Conservation (phyloP, 768 basidiomycete species). For the Panellus pusillus region DNA sequence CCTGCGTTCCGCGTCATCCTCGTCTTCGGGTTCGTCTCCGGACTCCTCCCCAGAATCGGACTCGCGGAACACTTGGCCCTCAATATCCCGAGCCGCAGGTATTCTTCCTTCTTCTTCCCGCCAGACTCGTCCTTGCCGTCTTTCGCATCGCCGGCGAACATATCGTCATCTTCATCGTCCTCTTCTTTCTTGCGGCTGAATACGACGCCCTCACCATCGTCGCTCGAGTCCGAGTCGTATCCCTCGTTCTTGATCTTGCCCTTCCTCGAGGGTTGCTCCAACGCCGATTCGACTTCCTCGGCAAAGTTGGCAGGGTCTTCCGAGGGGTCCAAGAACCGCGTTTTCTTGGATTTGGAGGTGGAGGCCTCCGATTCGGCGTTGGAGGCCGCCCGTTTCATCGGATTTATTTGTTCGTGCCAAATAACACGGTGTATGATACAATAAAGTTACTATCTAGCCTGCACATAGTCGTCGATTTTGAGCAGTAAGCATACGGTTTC, state of each 20-base stretch:
- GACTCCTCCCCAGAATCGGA: constrained; percentile 44
- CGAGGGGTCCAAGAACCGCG: constrained; percentile 74
- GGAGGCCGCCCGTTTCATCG: constrained; percentile 39
- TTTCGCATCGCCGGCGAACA: constrained; percentile 73
- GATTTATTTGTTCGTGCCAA: constrained; percentile 26
- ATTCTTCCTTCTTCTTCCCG: constrained; percentile 64
- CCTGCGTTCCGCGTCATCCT: constrained; percentile 74
- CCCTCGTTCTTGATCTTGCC: constrained; percentile 81
- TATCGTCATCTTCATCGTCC: constrained; percentile 68
- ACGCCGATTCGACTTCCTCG: constrained; percentile 72
- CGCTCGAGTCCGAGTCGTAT: constrained; percentile 92
- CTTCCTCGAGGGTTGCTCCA: constrained; percentile 69
- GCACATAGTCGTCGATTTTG: constrained; percentile 94
- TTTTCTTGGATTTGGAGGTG: constrained; percentile 54
- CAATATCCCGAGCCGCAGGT: constrained; percentile 91
- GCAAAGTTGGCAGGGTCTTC: constrained; percentile 78
- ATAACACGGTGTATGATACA: not conserved
- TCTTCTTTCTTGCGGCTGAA: constrained; percentile 66
- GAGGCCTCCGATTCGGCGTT: constrained; percentile 33
- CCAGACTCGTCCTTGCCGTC: constrained; percentile 42
- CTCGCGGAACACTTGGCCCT: constrained; percentile 89
- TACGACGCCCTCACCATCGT: constrained; percentile 94
- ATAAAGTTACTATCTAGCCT: constrained; percentile 53
- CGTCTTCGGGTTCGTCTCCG: constrained; percentile 61
- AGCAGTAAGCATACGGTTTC: constrained; percentile 96